Conservation (phyloP, 306 rosid genomes). For the Cucurbita ficifolia region DNA sequence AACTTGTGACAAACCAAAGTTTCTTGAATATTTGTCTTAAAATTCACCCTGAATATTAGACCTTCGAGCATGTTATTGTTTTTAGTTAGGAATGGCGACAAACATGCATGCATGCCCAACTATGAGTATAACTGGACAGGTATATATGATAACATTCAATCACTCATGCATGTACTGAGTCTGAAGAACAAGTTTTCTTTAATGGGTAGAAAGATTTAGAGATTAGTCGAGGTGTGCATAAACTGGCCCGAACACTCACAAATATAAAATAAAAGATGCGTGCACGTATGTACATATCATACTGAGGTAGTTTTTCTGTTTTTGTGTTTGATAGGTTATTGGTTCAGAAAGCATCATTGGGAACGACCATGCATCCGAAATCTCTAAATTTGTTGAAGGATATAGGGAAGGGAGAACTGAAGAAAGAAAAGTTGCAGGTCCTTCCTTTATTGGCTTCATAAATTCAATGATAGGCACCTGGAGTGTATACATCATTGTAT, state of each 20-base stretch:
- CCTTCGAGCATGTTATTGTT: not conserved
- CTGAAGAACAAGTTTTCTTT: not conserved
- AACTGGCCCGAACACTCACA: too few relatives aligned
- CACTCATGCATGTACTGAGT: not conserved
- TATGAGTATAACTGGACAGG: not conserved
- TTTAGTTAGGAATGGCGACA: not conserved
- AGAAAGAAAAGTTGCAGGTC: slow-evolving; percentile 31
- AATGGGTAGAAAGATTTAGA: not conserved
- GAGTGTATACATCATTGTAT: slow-evolving; percentile 47
- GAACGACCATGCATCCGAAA: slow-evolving; percentile 60
- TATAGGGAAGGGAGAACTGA: slow-evolving; percentile 65
- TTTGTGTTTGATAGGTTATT: slow-evolving; percentile 31
- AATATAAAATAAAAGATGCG: not conserved
- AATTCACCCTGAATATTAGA: not conserved
- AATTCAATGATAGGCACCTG: slow-evolving; percentile 43
- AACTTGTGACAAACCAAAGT: not conserved
- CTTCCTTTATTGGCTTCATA: slow-evolving; percentile 28
- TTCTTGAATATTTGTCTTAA: not conserved
- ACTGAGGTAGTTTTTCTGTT: not conserved
- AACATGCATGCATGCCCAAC: not conserved
- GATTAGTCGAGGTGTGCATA: too few relatives aligned
- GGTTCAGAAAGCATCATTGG: slow-evolving; percentile 59
- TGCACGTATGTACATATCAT: not conserved
- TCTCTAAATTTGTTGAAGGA: slow-evolving; percentile 61
- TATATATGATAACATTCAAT: not conserved